These are phyloP conservation scores for Diversispora eburnea DNA, from an alignment of 192 early-diverging fungal species.

Conservation along the genomic window DNA sequence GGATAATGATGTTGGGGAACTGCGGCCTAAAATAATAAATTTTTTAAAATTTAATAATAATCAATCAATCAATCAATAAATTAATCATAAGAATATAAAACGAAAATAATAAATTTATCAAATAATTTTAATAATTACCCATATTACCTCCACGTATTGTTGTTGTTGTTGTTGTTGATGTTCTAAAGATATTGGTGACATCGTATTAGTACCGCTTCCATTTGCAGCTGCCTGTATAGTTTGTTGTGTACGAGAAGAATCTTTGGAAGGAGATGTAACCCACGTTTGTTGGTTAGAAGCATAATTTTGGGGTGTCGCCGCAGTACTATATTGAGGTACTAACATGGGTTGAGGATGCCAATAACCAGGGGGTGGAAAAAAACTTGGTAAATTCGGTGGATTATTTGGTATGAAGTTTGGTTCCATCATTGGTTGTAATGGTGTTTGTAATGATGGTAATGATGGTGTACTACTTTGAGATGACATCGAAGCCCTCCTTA, in stretches of 20 bases:
- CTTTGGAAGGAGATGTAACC: slow-evolving; percentile 6
- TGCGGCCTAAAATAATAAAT: not conserved
- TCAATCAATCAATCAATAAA: not conserved
- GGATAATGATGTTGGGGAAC: not conserved
- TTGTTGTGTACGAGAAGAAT: slow-evolving; percentile 17
- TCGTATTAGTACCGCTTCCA: not conserved
- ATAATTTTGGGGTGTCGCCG: not conserved
- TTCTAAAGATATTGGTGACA: slow-evolving; percentile 7
- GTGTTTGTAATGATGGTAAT: not conserved
- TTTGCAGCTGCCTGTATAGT: not conserved
- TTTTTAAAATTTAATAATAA: not conserved
- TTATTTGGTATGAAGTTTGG: slow-evolving; percentile 12
- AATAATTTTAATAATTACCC: slow-evolving; percentile 10
- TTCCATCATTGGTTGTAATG: slow-evolving; percentile 20
- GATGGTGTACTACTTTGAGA: not conserved
- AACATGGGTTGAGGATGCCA: slow-evolving; percentile 25
- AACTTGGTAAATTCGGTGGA: slow-evolving; percentile 4
- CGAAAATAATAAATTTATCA: too few species aligned
- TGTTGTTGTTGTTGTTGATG: slow-evolving; percentile 12
- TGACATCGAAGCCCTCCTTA: not conserved
- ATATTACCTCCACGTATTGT: slow-evolving; percentile 30
- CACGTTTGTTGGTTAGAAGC: slow-evolving; percentile 6
- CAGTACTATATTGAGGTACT: slow-evolving; percentile 18
- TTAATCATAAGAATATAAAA: too few species aligned
- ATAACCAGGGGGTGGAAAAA: slow-evolving; percentile 13